Conservation (phyloP, 2,329 filamentous ascomycete genomes). For the Harringtonia lauricola region DNA sequence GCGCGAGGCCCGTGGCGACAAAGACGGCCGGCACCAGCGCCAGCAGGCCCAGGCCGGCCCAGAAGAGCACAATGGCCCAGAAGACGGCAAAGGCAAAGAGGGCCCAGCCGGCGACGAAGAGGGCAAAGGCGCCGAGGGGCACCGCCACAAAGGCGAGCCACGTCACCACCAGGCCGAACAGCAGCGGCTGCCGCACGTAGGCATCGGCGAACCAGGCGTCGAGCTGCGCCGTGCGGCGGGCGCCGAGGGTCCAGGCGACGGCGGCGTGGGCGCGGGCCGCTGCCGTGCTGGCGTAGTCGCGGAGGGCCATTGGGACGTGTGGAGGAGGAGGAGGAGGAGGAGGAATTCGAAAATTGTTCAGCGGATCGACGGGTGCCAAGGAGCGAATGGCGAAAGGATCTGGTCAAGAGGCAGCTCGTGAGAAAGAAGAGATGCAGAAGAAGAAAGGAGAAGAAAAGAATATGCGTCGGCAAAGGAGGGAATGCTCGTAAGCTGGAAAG, state of each 20-base stretch:
- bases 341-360: not conserved
- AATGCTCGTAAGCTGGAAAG: not conserved
- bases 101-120: slow-evolving; percentile 8
- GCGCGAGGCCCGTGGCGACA: slow-evolving; percentile 6
- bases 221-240: not conserved
- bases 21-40: slow-evolving; percentile 10
- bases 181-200: slow-evolving; percentile 6
- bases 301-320: not conserved
- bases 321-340: not conserved
- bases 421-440: not conserved
- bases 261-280: not conserved
- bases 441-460: not conserved
- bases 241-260: slow-evolving; percentile 1
- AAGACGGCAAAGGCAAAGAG: slow-evolving; percentile 8
- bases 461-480: not conserved
- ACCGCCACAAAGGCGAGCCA: slow-evolving; percentile 6
- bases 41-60: slow-evolving; percentile 9
- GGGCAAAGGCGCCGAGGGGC: slow-evolving; percentile 5
- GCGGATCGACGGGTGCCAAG: not conserved
- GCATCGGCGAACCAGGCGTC: slow-evolving; percentile 1
- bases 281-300: not conserved
- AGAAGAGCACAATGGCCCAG: slow-evolving; percentile 10
- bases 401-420: no score
- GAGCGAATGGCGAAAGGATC: not conserved
- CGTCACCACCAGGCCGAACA: slow-evolving; percentile 3